These are phyloP conservation scores for Bassia scoparia DNA, from an alignment of 148 eudicot species.

Conservation along the genomic window DNA sequence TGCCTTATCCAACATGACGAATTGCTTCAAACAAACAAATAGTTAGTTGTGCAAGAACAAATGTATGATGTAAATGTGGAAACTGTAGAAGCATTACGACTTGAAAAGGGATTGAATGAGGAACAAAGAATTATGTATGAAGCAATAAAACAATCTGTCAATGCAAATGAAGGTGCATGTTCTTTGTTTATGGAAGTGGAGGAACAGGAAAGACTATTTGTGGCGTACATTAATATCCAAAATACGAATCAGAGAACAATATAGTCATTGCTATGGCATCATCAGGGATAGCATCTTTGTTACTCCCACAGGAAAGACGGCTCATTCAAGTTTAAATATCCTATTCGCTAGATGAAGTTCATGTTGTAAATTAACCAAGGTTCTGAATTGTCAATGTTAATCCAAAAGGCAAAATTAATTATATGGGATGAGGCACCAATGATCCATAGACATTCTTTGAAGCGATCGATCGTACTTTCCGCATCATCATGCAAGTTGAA, in stretches of 20 bases:
- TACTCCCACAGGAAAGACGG: background rate
- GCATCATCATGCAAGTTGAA: conserved; percentile 11
- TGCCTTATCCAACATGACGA: too few species aligned
- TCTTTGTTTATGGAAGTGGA: background rate
- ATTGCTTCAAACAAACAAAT: too few species aligned
- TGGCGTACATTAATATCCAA: background rate
- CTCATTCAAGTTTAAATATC: conserved; percentile 13
- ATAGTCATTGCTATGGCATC: conserved; percentile 10
- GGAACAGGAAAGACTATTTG: background rate
- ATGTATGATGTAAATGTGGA: background rate
- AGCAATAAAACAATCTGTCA: background rate
- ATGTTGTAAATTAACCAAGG: background rate
- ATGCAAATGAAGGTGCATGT: background rate
- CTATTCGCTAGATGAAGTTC: background rate
- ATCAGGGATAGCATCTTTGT: background rate
- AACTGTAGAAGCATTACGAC: background rate
- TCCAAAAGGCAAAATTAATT: background rate
- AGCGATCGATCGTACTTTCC: background rate
- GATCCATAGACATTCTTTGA: conserved; percentile 13
- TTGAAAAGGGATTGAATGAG: background rate
- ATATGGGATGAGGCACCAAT: conserved; percentile 21
- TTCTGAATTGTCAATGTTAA: background rate
- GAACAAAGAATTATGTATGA: background rate
- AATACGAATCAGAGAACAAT: background rate
- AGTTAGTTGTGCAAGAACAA: background rate